Conservation (phyloP, 305 asterid genomes). For the Plantago lanceolata region DNA sequence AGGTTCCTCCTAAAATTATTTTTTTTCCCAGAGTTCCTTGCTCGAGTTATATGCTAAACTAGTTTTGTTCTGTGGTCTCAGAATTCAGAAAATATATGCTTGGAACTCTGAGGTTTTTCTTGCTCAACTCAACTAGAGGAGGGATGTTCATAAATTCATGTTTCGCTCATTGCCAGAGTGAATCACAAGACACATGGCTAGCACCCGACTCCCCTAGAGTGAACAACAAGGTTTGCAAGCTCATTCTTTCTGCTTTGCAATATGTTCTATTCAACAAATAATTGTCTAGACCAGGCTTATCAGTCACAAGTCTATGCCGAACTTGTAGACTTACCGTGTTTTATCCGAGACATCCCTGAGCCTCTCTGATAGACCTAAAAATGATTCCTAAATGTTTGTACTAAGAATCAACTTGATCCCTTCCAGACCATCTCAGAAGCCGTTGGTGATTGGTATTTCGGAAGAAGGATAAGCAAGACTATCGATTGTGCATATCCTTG, state of each 20-base stretch:
- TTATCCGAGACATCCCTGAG: background rate
- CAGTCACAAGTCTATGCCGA: too few species aligned
- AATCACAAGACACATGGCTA: constrained; percentile 75
- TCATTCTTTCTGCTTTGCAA: background rate
- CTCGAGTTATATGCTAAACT: background rate
- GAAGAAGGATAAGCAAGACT: constrained; percentile 55
- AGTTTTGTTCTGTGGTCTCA: constrained; percentile 22
- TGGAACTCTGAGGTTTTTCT: constrained; percentile 46
- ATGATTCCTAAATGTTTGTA: background rate
- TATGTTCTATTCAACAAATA: too few species aligned
- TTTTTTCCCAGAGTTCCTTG: background rate
- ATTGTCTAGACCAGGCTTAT: too few species aligned
- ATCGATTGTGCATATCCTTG: constrained; percentile 89
- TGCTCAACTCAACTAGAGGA: constrained; percentile 54
- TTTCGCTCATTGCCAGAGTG: constrained; percentile 93
- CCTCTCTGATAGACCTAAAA: background rate
- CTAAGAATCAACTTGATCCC: background rate
- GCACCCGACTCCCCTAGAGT: constrained; percentile 75
- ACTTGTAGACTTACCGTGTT: background rate
- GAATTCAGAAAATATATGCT: constrained; percentile 82
- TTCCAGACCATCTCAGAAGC: constrained; percentile 75
- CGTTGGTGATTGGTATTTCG: constrained; percentile 94
- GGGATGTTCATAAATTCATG: constrained; percentile 90
- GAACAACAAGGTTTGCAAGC: constrained; percentile 52
- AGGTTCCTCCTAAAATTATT: constrained; percentile 40